phyloP scores from a whole-genome alignment of 108 stramenopile species.

The Schizochytrium sp. region DNA sequence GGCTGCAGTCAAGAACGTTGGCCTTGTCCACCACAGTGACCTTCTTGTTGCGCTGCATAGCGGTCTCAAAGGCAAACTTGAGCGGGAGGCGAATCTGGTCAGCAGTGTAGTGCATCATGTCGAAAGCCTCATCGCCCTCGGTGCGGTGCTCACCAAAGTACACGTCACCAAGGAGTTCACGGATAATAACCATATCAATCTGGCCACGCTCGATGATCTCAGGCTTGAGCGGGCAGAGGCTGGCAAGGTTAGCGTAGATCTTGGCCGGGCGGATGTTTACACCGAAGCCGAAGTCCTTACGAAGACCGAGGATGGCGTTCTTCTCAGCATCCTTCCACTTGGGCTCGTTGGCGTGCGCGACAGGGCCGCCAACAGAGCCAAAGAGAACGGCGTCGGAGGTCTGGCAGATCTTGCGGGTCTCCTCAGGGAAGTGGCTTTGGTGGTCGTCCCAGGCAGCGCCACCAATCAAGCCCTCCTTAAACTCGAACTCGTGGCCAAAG shows the following conservation, averaged over 20 bases:
- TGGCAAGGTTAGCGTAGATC: constrained; percentile 90
- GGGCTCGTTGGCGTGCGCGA: constrained; percentile 93
- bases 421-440: constrained; percentile 90
- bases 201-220: constrained; percentile 90
- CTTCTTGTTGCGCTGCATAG: constrained; percentile 89
- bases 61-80: constrained; percentile 91
- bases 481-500: constrained; percentile 80
- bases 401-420: constrained; percentile 85
- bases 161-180: constrained; percentile 98
- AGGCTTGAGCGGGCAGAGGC: constrained; percentile 93
- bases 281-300: constrained; percentile 94
- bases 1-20: constrained; percentile 97
- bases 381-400: constrained; percentile 91
- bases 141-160: constrained; percentile 98
- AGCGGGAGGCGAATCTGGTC: constrained; percentile 92
- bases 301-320: constrained; percentile 91
- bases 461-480: constrained; percentile 94
- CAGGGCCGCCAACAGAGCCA: constrained; percentile 96
- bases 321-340: constrained; percentile 92
- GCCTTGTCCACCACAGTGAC: constrained; percentile 98
- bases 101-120: constrained; percentile 95
- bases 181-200: constrained; percentile 97
- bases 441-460: constrained; percentile 93
- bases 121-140: constrained; percentile 83
- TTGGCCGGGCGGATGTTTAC: constrained; percentile 97